Percentiles rank a stretch among this genome's conserved stretches.
phyloP scores from a whole-genome alignment of 495 filamentous ascomycete species.

The Tuber aestivum region DNA sequence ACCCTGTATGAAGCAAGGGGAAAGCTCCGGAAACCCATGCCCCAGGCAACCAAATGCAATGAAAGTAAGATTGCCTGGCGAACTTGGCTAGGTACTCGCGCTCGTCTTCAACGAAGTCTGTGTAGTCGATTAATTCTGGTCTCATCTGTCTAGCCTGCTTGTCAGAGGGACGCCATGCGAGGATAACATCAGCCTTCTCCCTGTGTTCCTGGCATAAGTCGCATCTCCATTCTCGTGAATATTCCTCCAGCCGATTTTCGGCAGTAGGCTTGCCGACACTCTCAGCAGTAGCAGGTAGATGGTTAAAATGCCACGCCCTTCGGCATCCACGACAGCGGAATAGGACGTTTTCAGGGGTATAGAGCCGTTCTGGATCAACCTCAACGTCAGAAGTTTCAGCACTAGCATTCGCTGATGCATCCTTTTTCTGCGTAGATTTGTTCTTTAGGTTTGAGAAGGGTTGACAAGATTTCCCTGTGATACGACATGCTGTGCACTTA shows the following conservation, averaged over 20 bases:
- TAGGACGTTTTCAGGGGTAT: slow-evolving; percentile 67
- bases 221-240: slow-evolving; percentile 64
- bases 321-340: slow-evolving; percentile 76
- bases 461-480: slow-evolving; percentile 55
- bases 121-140: slow-evolving; percentile 41
- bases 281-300: slow-evolving; percentile 56
- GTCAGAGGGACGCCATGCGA: slow-evolving; percentile 74
- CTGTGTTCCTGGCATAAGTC: slow-evolving; percentile 59
- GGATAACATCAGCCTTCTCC: slow-evolving; percentile 60
- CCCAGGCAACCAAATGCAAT: slow-evolving; percentile 77
- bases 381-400: slow-evolving; percentile 43
- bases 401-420: slow-evolving; percentile 1
- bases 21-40: slow-evolving; percentile 83
- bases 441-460: slow-evolving; percentile 60
- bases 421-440: slow-evolving; percentile 1
- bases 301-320: slow-evolving; percentile 74
- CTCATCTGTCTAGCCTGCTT: slow-evolving; percentile 33
- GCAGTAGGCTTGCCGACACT: slow-evolving; percentile 44
- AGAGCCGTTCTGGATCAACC: slow-evolving; percentile 58
- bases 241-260: slow-evolving; percentile 54
- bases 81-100: slow-evolving; percentile 92
- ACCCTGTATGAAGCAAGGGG: slow-evolving; percentile 62
- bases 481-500: slow-evolving; percentile 62
- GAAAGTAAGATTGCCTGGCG: slow-evolving; percentile 69
- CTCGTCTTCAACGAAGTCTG: slow-evolving; percentile 59